Conservation (phyloP, 208 protist genomes). For the Leishmania lainsoni region DNA sequence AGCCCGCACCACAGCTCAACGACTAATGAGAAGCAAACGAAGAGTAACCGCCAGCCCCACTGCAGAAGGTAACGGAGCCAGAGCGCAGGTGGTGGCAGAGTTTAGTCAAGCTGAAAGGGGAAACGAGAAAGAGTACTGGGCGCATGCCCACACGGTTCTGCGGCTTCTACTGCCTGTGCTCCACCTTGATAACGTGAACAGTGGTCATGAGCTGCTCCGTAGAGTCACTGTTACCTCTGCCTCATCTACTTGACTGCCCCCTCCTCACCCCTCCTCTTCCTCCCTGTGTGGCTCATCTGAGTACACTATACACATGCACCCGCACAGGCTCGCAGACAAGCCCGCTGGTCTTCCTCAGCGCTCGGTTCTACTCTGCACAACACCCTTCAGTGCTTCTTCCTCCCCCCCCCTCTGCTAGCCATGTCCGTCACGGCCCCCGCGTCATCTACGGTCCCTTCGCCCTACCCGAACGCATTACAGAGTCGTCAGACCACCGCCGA, state of each 20-base stretch:
- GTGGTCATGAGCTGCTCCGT: neutral
- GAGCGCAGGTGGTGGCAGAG: no score
- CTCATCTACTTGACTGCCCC: neutral
- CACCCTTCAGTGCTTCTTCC: no score
- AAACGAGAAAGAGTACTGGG: neutral
- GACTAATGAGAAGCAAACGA: neutral
- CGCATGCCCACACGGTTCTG: neutral
- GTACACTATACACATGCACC: neutral
- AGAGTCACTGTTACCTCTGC: neutral
- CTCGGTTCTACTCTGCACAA: neutral
- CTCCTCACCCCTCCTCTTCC: neutral
- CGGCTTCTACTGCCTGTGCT: neutral
- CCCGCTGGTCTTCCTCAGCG: neutral
- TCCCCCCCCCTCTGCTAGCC: neutral
- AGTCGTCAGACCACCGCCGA: slow-evolving; percentile 35
- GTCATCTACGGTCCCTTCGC: slow-evolving; percentile 13
- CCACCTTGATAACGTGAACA: neutral
- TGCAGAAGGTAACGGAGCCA: neutral
- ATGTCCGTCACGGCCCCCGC: slow-evolving; percentile 13
- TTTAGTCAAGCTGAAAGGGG: no score
- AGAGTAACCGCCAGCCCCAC: neutral
- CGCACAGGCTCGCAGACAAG: neutral
- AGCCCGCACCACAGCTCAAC: neutral
- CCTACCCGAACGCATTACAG: slow-evolving; percentile 64
- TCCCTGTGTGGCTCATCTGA: neutral